These are phyloP conservation scores for Xylaria sp. DNA, from an alignment of 2,329 filamentous ascomycete species.

Conservation along the genomic window DNA sequence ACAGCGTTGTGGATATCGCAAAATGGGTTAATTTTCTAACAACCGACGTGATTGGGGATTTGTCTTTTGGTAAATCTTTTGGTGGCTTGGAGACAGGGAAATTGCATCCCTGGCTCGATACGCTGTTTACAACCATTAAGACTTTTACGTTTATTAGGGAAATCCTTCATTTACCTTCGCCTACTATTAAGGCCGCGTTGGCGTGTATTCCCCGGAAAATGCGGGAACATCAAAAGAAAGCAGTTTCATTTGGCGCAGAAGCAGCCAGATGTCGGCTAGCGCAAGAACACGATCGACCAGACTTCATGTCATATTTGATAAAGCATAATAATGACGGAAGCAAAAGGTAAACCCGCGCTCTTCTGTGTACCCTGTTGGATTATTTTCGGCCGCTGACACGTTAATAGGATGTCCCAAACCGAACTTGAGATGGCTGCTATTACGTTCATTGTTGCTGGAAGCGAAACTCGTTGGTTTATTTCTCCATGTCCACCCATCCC, in stretches of 20 bases:
- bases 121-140: constrained; percentile 15
- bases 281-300: constrained; percentile 3
- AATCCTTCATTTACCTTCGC: constrained; percentile 5
- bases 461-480: constrained; percentile 48
- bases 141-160: constrained; percentile 13
- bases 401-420: constrained; percentile 7
- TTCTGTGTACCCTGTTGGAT: neutral
- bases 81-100: constrained; percentile 14
- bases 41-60: constrained; percentile 27
- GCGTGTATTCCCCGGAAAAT: neutral
- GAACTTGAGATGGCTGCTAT: constrained; percentile 19
- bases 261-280: neutral
- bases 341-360: neutral
- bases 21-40: constrained; percentile 26
- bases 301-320: constrained; percentile 22
- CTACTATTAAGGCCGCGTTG: neutral
- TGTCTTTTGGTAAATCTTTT: constrained; percentile 28
- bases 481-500: neutral
- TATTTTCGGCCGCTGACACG: neutral
- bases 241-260: neutral
- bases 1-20: constrained; percentile 23
- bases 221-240: neutral
- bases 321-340: constrained; percentile 5
- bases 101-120: constrained; percentile 19
- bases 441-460: constrained; percentile 48